Evolutionary conservation across 371 early-diverging fungal species (phyloP).

Genomic region (Actinomortierella wolfii): DNA sequence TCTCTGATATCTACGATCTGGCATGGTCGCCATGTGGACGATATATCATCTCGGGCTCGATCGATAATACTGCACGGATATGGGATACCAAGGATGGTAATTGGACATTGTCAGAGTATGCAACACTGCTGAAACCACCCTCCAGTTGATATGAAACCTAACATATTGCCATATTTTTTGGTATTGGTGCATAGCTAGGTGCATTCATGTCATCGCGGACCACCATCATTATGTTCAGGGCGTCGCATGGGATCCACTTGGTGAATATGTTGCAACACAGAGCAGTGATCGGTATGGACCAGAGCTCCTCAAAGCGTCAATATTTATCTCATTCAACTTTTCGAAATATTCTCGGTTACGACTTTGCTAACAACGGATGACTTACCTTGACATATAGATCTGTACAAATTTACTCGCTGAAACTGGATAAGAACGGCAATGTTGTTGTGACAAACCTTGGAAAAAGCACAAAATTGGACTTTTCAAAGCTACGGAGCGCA

Average conservation of each 20-base stretch:
- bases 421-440: conserved; percentile 28
- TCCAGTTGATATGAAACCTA: background rate
- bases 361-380: background rate
- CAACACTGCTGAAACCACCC: background rate
- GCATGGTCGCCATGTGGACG: conserved; percentile 95
- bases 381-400: conserved; percentile 42
- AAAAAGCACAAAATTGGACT: conserved; percentile 45
- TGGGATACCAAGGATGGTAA: conserved; percentile 83
- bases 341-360: background rate
- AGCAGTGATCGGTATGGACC: conserved; percentile 83
- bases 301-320: background rate
- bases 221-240: conserved; percentile 96
- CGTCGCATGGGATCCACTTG: conserved; percentile 95
- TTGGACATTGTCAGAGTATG: conserved; percentile 3
- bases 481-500: conserved; percentile 34
- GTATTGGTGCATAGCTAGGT: conserved; percentile 67
- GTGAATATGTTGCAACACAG: conserved; percentile 87
- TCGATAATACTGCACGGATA: conserved; percentile 91
- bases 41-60: conserved; percentile 86
- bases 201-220: conserved; percentile 80
- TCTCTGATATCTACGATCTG: conserved; percentile 89
- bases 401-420: conserved; percentile 52
- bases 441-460: conserved; percentile 28
- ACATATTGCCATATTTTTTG: background rate
- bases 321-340: conserved; percentile 5